Evolutionary conservation across 148 eudicot species (phyloP).

Genomic region (Rhododendron simsii): DNA sequence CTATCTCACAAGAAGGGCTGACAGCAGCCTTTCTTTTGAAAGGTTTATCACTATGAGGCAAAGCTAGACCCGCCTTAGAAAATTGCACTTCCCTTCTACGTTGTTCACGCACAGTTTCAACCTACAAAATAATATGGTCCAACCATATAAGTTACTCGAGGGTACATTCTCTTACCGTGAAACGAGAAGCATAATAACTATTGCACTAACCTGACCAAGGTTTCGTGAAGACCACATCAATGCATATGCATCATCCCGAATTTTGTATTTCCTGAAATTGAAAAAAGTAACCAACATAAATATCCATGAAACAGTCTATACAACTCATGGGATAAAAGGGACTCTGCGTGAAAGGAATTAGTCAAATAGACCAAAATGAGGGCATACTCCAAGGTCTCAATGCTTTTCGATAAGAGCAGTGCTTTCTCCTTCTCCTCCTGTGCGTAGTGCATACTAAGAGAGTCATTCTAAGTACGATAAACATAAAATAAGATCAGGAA

Average conservation of each 20-base stretch:
- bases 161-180: not conserved
- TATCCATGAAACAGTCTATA: not conserved
- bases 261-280: conserved; percentile 65
- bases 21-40: conserved; percentile 27
- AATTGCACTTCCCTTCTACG: conserved; percentile 67
- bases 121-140: conserved; percentile 33
- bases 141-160: not conserved
- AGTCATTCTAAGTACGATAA: not conserved
- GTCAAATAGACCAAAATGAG: conserved; percentile 8
- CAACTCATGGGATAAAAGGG: not conserved
- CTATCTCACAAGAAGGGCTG: conserved; percentile 24
- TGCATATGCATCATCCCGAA: conserved; percentile 58
- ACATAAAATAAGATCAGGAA: not conserved
- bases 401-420: conserved; percentile 53
- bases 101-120: conserved; percentile 61
- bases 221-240: conserved; percentile 65
- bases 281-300: conserved; percentile 6
- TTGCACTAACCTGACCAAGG: conserved; percentile 70
- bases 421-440: conserved; percentile 76
- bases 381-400: conserved; percentile 66
- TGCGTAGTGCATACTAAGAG: conserved; percentile 12
- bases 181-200: not conserved
- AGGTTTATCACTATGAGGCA: conserved; percentile 33
- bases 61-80: conserved; percentile 59
- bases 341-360: not conserved